Evolutionary conservation across 768 basidiomycete genomes (phyloP), one percentile per base, ranked within the genome.

Genomic region (Rhodotorula babjevae): DNA sequence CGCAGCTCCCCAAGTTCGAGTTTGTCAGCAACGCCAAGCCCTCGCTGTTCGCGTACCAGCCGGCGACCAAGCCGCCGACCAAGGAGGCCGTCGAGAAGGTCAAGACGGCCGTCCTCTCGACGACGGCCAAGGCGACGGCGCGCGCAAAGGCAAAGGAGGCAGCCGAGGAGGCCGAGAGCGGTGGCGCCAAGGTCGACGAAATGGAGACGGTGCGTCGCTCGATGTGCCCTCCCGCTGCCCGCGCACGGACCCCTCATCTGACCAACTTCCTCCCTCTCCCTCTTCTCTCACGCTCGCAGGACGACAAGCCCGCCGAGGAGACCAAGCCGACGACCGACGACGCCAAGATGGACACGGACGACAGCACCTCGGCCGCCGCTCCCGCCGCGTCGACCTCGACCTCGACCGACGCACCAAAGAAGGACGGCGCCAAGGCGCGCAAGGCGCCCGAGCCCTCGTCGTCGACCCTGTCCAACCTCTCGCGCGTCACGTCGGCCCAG

Each of bases 41-140:
- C 15, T 93, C 91, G 74, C 81, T 93, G 53, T 98, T 94, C 78
- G 93, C 94, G 5, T 98, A 99, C 81, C 93, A 93, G 19, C 83
- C 89, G 27, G 85, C 87, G 3, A 89, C 87, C 58, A 91, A 93
- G 79, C 90, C 93, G 19, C 90, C 91, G 11, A 91, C 92, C 83
- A 95, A 93, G 82, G 94, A 97, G 83, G 85, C 90, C 0, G 89
- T 91, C 31, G 87, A 90, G 55, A 96, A 95, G 82, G 89, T 95
- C 65, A 93, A 91, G 42, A 89, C 93, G 23, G 96, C 94, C 49
- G 94, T 99, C 19, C 85, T 99, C 53, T 96, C 93, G 15, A 98
- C 96, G 1, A 99, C 96, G 3, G 95, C 93, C 0, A 95, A 92
- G 81, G 92, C 91, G n/a, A 92, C 92, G 80, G 93, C 93, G 3